phyloP scores from a whole-genome alignment of 2,329 filamentous ascomycete species.

The Alternaria panax region DNA sequence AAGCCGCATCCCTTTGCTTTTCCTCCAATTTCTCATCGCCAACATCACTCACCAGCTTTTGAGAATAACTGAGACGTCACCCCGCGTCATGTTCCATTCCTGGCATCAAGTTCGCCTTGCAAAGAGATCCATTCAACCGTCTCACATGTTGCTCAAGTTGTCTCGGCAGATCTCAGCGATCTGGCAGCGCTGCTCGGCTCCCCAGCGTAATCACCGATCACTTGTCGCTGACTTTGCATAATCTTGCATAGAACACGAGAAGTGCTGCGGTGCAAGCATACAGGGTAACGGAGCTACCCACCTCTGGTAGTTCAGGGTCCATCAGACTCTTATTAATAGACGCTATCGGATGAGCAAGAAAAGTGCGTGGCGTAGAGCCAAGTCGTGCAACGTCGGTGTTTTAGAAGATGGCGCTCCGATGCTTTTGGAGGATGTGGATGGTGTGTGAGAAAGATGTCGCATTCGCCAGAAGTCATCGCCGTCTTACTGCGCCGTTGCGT shows the following conservation, averaged over 20 bases:
- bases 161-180: constrained; percentile 6
- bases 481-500: constrained; percentile 12
- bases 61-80: background rate
- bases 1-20: background rate
- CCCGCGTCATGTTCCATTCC: background rate
- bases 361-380: constrained; percentile 10
- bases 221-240: constrained; percentile 7
- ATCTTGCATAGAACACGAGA: background rate
- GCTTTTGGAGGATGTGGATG: constrained; percentile 10
- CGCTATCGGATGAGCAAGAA: background rate
- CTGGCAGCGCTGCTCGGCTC: constrained; percentile 9
- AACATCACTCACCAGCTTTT: background rate
- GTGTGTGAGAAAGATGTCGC: constrained; percentile 10
- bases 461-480: constrained; percentile 11
- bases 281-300: constrained; percentile 1
- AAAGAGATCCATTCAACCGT: background rate
- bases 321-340: constrained; percentile 12
- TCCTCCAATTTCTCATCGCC: background rate
- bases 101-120: background rate
- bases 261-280: background rate
- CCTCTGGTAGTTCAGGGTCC: constrained; percentile 3
- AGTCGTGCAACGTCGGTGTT: constrained; percentile 15
- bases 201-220: constrained; percentile 14
- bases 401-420: constrained; percentile 9
- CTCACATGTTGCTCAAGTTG: background rate